Base-by-base conservation (phyloP, 169 alveolate genomes). In the Plasmodium gonderi region DNA sequence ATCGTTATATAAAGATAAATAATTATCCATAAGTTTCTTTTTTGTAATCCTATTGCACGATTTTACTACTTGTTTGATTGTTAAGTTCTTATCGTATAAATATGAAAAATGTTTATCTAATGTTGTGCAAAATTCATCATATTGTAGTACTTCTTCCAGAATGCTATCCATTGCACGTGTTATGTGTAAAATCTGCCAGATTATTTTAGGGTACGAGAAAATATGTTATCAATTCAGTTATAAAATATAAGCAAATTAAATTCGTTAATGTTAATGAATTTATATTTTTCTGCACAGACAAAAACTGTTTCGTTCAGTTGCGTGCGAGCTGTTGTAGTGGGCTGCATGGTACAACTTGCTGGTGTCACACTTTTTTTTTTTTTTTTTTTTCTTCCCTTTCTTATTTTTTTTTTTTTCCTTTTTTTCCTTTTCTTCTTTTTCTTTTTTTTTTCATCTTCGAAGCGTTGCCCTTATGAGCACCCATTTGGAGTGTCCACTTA, bases 111-210 rank as follows among this genome's bases (percentile, higher is more conserved):
- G 49, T 14, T 20, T n/a, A 74, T 87, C 87, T 1, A 87, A 42
- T 2, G 93, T 67, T 3, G 68, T 29, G 31, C 93, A 87, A 65
- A 87, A 87, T 44, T 75, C 80, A 49, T 75, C 68, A 23, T 87
- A 54, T 12, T 44, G 12, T 17, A 60, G 67, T 8, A 75, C 42
- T 75, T 87, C 93, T 67, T 87, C 54, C 6, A 87, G 33, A 36
- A 87, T 74, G 6, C 74, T 45, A 3, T 38, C 42, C 31, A 75
- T 3, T 12, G 93, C 76, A 31, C 65, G 26, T n/a, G 42, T 26
- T 72, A 75, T 69, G 17, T 82, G 91, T 45, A 17, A 29, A 17
- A 82, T 17, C 91, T 82, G 79, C 79, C n/a, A n/a, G n/a, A n/a
- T n/a, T n/a, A n/a, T n/a, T n/a, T n/a, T n/a, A n/a, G 9, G 64